Base-by-base conservation (phyloP, 208 protist species). In the Leishmania gerbilli region DNA sequence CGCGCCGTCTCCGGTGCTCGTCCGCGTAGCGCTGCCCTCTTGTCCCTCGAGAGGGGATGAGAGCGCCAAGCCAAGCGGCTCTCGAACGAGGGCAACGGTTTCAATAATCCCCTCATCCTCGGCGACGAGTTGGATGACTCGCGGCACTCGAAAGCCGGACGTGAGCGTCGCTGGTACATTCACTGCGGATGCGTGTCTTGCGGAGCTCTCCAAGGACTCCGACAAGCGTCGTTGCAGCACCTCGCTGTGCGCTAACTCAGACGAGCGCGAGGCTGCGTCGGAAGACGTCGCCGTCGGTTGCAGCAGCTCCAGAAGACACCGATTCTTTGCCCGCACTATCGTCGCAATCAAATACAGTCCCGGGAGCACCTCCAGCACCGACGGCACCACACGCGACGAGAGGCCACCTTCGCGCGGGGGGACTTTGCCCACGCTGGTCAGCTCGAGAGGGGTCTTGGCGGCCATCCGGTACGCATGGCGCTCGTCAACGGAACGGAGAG, bases 41-140 rank as follows among this genome's bases (percentile, higher is more conserved):
- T 72, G 60, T 4, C 31, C 60, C 65, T 81, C 74, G 37, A 79
- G 71, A 15, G 71, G 53, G 3, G 65, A 58, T 7, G 40, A 62
- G 40, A 51, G 51, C 15, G 71, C 51, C 56, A 47, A 45, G 24
- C 9, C 69, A 17, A 77, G 77, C 1, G 64, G 80, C 47, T 97
- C 93, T 9, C 85, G 79, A 42, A 91, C 80, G 19, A 97, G 82
- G 49, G 91, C 76, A 24, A 95, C 77, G 24, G 87, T 88, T 24
- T 90, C 92, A 62, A 97, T 91, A 55, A 86, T 40, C 8, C 93
- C 93, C 64, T 97, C 93, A 68, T 94, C 91, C 60, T 96, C 83
- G 1, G 79, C 72, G 3, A 95, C 56, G 7, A 96, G 79, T 34
- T 95, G 82, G 79, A 96, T 89, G 17, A 89, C 65, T 42, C 84